Conservation (phyloP, 1,284 basidiomycete genomes). For the Veloporphyrellus conicus region DNA sequence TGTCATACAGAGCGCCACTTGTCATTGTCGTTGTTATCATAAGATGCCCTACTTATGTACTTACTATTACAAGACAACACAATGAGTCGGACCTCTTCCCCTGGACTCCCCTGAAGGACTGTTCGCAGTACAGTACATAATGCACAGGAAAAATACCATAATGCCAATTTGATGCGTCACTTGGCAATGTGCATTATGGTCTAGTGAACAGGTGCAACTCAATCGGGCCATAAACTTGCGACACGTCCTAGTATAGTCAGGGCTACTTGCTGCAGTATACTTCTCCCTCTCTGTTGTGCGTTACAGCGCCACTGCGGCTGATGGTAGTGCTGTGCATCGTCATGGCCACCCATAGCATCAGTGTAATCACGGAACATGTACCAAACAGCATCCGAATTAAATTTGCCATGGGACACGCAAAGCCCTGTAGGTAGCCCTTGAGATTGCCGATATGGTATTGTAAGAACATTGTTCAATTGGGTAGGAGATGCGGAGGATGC, state of each 20-base stretch:
- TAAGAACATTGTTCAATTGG: constrained; percentile 40
- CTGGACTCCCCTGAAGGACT: neutral
- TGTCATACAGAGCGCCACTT: no score
- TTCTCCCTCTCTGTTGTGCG: neutral
- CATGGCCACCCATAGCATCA: constrained; percentile 7
- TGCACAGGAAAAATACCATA: no score
- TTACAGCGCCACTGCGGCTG: neutral
- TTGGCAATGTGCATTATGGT: neutral
- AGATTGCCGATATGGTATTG: constrained; percentile 34
- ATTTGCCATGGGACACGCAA: constrained; percentile 10
- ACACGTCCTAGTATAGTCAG: neutral
- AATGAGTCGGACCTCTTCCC: no score
- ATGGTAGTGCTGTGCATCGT: constrained; percentile 13
- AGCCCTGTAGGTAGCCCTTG: constrained; percentile 22
- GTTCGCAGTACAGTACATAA: neutral
- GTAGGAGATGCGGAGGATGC: constrained; percentile 40
- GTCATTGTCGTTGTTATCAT: no score
- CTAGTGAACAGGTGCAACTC: neutral
- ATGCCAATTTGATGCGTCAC: no score
- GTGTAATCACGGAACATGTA: constrained; percentile 8
- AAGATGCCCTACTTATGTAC: no score
- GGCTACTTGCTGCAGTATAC: neutral
- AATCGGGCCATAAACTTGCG: neutral
- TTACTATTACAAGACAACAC: neutral
- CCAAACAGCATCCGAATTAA: constrained; percentile 6